Percentiles rank a stretch among this genome's conserved stretches.
Conservation (phyloP, 768 basidiomycete species). For the Russula abietina region DNA sequence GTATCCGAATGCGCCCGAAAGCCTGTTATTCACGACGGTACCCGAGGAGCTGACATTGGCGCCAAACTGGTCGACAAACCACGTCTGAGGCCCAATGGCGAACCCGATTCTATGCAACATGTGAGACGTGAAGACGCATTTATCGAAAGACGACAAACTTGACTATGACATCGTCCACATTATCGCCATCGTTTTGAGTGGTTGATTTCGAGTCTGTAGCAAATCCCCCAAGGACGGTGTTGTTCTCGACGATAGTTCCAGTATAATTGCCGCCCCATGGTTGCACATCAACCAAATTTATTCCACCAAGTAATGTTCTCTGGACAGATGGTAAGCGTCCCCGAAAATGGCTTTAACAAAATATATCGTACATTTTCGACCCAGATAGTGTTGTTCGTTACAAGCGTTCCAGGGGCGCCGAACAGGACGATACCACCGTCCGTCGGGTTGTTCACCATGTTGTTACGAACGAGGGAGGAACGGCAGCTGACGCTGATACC, state of each 20-base stretch:
- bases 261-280: slow-evolving; percentile 65
- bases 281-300: slow-evolving; percentile 69
- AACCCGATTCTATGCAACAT: slow-evolving; percentile 56
- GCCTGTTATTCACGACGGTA: slow-evolving; percentile 48
- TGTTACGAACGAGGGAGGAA: slow-evolving; percentile 57
- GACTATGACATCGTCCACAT: slow-evolving; percentile 55
- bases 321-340: slow-evolving; percentile 27
- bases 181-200: slow-evolving; percentile 46
- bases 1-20: slow-evolving; percentile 68
- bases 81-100: slow-evolving; percentile 69
- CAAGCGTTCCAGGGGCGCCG: slow-evolving; percentile 63
- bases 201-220: slow-evolving; percentile 42
- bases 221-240: slow-evolving; percentile 64
- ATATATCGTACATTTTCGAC: slow-evolving; percentile 48
- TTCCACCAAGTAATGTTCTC: slow-evolving; percentile 68
- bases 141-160: slow-evolving; percentile 45
- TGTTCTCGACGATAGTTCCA: slow-evolving; percentile 59
- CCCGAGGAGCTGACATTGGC: slow-evolving; percentile 52
- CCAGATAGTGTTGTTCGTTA: slow-evolving; percentile 75
- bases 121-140: slow-evolving; percentile 6
- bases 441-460: slow-evolving; percentile 65
- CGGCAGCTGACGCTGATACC: slow-evolving; percentile 71
- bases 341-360: background rate
- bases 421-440: slow-evolving; percentile 79
- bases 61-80: slow-evolving; percentile 58